These are phyloP conservation scores for Emmonsiellopsis sp. DNA, from an alignment of 2,329 filamentous ascomycete genomes.

Conservation along the genomic window DNA sequence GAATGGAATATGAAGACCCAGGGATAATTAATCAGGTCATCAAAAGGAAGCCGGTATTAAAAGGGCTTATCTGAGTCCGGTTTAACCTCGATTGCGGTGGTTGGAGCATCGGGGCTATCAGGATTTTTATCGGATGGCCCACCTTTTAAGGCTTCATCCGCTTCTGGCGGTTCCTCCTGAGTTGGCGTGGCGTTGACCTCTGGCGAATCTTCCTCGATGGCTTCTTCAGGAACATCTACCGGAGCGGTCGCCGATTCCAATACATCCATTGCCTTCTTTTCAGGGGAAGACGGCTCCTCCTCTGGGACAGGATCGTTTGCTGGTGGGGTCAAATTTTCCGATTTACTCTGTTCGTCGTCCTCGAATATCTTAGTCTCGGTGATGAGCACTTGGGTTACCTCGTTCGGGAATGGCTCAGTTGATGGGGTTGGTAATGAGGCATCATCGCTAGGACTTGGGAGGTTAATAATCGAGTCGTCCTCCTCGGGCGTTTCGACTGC, in stretches of 20 bases:
- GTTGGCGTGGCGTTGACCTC: neutral
- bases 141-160: neutral
- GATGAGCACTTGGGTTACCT: neutral
- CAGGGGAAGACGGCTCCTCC: neutral
- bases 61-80: slow-evolving; percentile 1
- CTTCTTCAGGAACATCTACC: neutral
- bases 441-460: neutral
- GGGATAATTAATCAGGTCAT: neutral
- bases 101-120: neutral
- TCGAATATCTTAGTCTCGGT: neutral
- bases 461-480: slow-evolving; percentile 1
- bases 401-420: neutral
- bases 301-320: neutral
- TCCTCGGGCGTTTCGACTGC: slow-evolving; percentile 18
- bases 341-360: neutral
- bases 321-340: neutral
- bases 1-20: neutral
- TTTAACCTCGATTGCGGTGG: slow-evolving; percentile 1
- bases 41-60: neutral
- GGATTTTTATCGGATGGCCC: neutral
- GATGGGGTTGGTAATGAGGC: neutral
- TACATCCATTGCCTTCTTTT: neutral
- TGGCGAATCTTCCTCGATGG: neutral
- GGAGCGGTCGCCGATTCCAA: neutral
- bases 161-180: neutral